Evolutionary conservation across 1,139 yeast genomes (phyloP), one percentile per base, ranked within the genome.

Genomic region (Ogataea hybrid): DNA sequence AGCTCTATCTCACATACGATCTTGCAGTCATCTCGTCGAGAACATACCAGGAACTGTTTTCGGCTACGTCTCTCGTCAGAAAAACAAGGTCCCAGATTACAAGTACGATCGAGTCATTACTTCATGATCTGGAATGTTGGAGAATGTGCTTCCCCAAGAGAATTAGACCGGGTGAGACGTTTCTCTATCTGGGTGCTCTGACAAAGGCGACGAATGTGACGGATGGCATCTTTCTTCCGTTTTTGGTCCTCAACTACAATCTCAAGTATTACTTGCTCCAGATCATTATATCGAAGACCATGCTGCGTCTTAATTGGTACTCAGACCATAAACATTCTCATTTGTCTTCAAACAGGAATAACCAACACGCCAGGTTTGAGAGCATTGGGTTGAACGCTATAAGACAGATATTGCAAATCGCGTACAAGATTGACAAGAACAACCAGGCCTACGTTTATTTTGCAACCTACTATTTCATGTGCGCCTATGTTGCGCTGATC

Each of bases 51-150:
- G 43, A 37, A 14, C 47, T 62, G 5, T 57, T 61, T 35, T 37
- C 59, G 18, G 61, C 63, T 1, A 51, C 50, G 17, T 53, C 62
- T 11, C 25, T 57, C 17, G 38, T 35, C 4, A 46, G 51, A 11
- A 50, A 48, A 35, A 39, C 53, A 3, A 30, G 43, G 4, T 35
- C 37, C 6, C 50, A 58, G 27, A 48, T 53, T 1, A 14, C 40
- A 9, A 27, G 42, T 0, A 43, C 35, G 4, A 41, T 52, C 14
- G 18, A 35, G 12, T 27, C 35, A 2, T 32, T 53, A 28, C 43
- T 58, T 6, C 30, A 45, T 7, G 60, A 56, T 25, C 41, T 61
- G 11, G 61, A 59, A 16, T 23, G 36, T 11, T 62, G 64, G 63
- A 49, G 52, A 33, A 10, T 41, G 32, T 47, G 47, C 14, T 32